Conservation (phyloP, 2,329 filamentous ascomycete genomes). For the Cordyceps pruinosa region DNA sequence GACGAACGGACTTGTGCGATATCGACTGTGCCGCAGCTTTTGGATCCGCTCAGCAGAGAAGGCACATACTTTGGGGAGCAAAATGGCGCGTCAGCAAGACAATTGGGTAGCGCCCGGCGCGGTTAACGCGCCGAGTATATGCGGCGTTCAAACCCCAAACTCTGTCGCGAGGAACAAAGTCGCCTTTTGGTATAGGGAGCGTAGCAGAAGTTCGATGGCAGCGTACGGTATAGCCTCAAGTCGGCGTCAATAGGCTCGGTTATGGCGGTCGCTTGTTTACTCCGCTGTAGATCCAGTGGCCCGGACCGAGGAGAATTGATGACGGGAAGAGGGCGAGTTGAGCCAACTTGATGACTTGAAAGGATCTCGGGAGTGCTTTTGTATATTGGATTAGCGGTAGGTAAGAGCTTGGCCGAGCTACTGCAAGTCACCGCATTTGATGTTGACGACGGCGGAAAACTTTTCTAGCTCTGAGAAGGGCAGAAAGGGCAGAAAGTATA, state of each 20-base stretch:
- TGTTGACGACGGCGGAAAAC: not conserved
- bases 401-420: not conserved
- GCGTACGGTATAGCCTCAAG: constrained; percentile 1
- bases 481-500: too few relatives aligned
- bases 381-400: constrained; percentile 3
- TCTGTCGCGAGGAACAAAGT: not conserved
- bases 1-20: not conserved
- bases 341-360: constrained; percentile 71
- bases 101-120: constrained; percentile 11
- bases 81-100: not conserved
- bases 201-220: not conserved
- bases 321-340: constrained; percentile 65
- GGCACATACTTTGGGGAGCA: not conserved
- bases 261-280: constrained; percentile 97
- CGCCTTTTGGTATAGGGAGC: not conserved
- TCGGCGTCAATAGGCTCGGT: constrained; percentile 40
- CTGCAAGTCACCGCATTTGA: constrained; percentile 11
- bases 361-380: constrained; percentile 43
- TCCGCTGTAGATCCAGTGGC: constrained; percentile 91
- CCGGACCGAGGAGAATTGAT: constrained; percentile 82
- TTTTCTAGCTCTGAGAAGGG: not conserved
- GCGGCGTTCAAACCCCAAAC: constrained; percentile 16
- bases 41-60: constrained; percentile 31
- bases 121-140: constrained; percentile 13
- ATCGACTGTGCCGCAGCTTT: not conserved